Conservation (phyloP, 352 stramenopile genomes). For the Globisporangium cystogenes region DNA sequence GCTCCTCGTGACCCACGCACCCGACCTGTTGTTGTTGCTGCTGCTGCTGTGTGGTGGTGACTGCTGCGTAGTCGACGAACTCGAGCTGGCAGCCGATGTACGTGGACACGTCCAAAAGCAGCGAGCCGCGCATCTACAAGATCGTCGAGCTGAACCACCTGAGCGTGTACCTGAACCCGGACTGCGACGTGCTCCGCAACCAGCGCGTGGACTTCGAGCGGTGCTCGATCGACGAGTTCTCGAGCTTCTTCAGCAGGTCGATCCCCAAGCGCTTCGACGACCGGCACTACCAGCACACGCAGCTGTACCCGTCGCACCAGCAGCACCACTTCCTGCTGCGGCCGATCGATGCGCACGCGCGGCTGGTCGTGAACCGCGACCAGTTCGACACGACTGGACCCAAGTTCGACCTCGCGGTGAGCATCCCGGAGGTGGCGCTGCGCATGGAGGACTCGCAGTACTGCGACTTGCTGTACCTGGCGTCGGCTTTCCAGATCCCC, state of each 20-base stretch:
- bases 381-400: slow-evolving; percentile 66
- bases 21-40: too few relatives aligned
- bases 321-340: slow-evolving; percentile 85
- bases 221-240: slow-evolving; percentile 78
- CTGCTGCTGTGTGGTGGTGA: neutral
- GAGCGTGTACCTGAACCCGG: slow-evolving; percentile 80
- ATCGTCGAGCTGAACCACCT: slow-evolving; percentile 86
- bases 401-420: slow-evolving; percentile 81
- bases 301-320: slow-evolving; percentile 66
- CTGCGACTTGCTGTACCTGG: slow-evolving; percentile 80
- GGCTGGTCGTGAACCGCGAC: slow-evolving; percentile 81
- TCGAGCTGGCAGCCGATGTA: slow-evolving; percentile 85
- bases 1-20: neutral
- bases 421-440: slow-evolving; percentile 69
- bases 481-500: slow-evolving; percentile 60
- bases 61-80: slow-evolving; percentile 66
- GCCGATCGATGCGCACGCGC: slow-evolving; percentile 72
- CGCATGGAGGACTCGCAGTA: slow-evolving; percentile 86
- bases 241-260: slow-evolving; percentile 59
- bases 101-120: slow-evolving; percentile 70
- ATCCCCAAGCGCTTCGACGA: slow-evolving; percentile 86
- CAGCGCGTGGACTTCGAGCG: slow-evolving; percentile 51
- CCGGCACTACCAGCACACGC: slow-evolving; percentile 45
- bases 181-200: slow-evolving; percentile 61
- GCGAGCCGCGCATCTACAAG: slow-evolving; percentile 86